Evolutionary conservation across 352 stramenopile genomes (phyloP), one percentile per base, ranked within the genome.

Genomic region (Globisporangium echinulatum): DNA sequence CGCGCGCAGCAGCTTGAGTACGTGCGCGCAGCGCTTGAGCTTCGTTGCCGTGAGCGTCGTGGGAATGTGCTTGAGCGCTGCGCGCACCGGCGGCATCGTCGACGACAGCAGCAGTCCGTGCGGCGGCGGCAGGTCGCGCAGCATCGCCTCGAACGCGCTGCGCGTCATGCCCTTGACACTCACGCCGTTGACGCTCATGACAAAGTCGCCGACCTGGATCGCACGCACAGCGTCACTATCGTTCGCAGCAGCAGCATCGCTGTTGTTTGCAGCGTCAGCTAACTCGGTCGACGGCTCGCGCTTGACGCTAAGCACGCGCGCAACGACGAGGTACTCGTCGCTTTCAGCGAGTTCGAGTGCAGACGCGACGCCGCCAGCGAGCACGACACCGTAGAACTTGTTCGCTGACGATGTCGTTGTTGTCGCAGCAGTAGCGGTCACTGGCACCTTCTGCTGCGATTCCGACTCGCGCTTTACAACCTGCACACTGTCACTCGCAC

Each of bases 1-100:
- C 1, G 74, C 70, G 42, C 83, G 81, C 54, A 92, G 63, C 54
- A 92, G 66, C 54, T 92, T 90, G 3, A 92, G 64, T 0, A 90
- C 79, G 49, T 90, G 81, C 17, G 59, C 77, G 68, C 83, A 92
- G 17, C 76, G 63, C 54, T 88, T 90, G 5, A 91, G 63, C 50
- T 82, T 83, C 13, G 70, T 81, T 10, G 75, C 72, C 17, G 68
- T 83, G 39, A 75, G 64, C 0, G 77, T 89, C 39, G 76, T 88
- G 39, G 81, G 58, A 51, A 89, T 79, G 37, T 90, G 74, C 52
- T 87, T 88, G 52, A 79, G 53, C 2, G 66, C 37, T 25, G 71
- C 69, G 52, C 86, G 89, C 6, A 63, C 49, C 2, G 63, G 58
- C 52, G 80, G 80, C 11, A 62, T 33, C 51, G 69, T 49, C 15